Base-by-base conservation (phyloP, 306 rosid species). In the Rosa persica region DNA sequence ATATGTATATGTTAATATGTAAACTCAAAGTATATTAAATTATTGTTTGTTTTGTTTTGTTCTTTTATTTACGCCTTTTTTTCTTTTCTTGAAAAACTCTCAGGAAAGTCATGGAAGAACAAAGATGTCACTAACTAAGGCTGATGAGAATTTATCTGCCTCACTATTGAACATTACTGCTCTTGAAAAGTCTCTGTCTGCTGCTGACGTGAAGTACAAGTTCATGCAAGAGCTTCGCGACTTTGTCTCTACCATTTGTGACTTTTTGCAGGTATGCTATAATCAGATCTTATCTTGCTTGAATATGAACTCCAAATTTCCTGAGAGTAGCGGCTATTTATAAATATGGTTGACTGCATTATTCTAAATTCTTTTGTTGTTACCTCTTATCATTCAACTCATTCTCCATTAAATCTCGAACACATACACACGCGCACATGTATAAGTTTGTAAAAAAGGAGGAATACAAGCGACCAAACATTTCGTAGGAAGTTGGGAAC, bases 51-150 rank as follows among this genome's bases (percentile, higher is more conserved):
- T 23, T 13, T 11, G 1, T 76, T 27, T 42, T 61, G 47, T 58
- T 67, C 6, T 9, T 36, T 5, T 16, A 16, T 34, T 16, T 6
- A 38, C 43, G 8, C 12, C 11, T 8, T 39, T 20, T 39, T 1
- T 39, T 64, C 12, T 43, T 73, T 34, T 6, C 5, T 22, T 30
- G 16, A 67, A 67, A 0, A 17, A 34, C 16, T 81, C 73, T 62
- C 94, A 95, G 98, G 97, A 92, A 79, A 88, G 98, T 60, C 92
- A 95, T 84, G 93, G 85, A 23, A 91, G 88, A 86, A 87, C 93
- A 46, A 67, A 87, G 78, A 40, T 81, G 34, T 85, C 88, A 39
- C 78, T 95, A 88, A 81, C 77, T 73, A 89, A 87, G 90, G 83
- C 92, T 52, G 89, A 88, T 57, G 92, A 88, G 81, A 87, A 91